A percentile compares a stretch with the other conserved stretches of the same genome.
These are phyloP conservation scores for Eragrostis curvula DNA, from an alignment of 176 grass and related monocot genomes.

Conservation along the genomic window DNA sequence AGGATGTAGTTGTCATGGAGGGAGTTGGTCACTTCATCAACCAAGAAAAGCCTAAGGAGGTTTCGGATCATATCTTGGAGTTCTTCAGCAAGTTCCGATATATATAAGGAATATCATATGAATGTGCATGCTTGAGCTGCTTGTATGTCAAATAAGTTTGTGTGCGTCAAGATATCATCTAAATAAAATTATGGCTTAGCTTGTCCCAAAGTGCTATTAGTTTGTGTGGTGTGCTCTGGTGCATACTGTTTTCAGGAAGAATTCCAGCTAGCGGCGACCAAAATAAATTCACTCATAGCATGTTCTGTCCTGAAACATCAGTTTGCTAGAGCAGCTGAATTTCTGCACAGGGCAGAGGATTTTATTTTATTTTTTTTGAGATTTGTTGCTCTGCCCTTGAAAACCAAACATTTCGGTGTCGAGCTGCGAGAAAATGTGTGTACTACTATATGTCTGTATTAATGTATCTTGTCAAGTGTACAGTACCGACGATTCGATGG, in stretches of 20 bases:
- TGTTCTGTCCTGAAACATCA: not conserved
- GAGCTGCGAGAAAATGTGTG: too few relatives aligned
- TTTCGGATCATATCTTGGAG: constrained; percentile 75
- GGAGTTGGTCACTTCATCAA: constrained; percentile 75
- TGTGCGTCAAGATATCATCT: not conserved
- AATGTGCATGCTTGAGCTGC: not conserved
- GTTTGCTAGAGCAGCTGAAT: not conserved
- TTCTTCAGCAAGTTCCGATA: constrained; percentile 72
- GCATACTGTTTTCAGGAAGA: not conserved
- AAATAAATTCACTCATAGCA: not conserved
- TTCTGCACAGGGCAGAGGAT: too few relatives aligned
- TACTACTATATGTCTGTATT: too few relatives aligned
- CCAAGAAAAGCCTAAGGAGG: constrained; percentile 75
- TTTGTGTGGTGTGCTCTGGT: not conserved
- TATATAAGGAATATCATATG: not conserved
- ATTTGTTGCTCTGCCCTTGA: too few relatives aligned
- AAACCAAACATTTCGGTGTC: too few relatives aligned
- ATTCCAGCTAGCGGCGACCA: not conserved
- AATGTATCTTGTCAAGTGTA: too few relatives aligned
- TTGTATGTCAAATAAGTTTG: not conserved
- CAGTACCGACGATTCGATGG: too few relatives aligned
- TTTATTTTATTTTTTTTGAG: too few relatives aligned
- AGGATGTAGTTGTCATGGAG: constrained; percentile 75
- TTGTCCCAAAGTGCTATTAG: not conserved
- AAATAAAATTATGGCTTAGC: not conserved